phyloP scores from a whole-genome alignment of 306 rosid species.

The Datisca glomerata region DNA sequence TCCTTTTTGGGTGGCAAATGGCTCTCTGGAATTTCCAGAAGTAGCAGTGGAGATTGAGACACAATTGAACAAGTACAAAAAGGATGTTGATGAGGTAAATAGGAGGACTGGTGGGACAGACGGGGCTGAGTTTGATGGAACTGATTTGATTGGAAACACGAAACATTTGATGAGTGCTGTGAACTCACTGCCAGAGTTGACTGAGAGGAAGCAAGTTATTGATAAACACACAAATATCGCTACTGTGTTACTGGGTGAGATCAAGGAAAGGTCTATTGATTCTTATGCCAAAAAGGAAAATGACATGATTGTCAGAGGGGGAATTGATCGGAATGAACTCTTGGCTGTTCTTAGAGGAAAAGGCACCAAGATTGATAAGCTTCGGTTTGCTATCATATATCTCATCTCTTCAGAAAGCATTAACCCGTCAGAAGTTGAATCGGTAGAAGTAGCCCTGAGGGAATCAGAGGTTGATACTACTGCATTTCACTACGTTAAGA shows the following conservation, averaged over 20 bases:
- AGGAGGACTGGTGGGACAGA: slow-evolving; percentile 75
- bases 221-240: slow-evolving; percentile 97
- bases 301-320: slow-evolving; percentile 89
- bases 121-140: slow-evolving; percentile 82
- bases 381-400: slow-evolving; percentile 85
- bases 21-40: slow-evolving; percentile 75
- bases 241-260: slow-evolving; percentile 81
- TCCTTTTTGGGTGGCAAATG: slow-evolving; percentile 82
- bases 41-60: slow-evolving; percentile 93
- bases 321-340: slow-evolving; percentile 71
- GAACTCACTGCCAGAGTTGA: slow-evolving; percentile 86
- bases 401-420: slow-evolving; percentile 70
- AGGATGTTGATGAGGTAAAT: slow-evolving; percentile 93
- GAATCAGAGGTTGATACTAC: slow-evolving; percentile 76
- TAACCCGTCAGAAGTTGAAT: slow-evolving; percentile 74
- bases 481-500: slow-evolving; percentile 93
- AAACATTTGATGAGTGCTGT: slow-evolving; percentile 97
- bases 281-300: slow-evolving; percentile 84
- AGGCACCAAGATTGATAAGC: slow-evolving; percentile 85
- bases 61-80: slow-evolving; percentile 79
- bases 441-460: slow-evolving; percentile 74
- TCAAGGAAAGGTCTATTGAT: slow-evolving; percentile 93
- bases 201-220: slow-evolving; percentile 87
- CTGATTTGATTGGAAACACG: slow-evolving; percentile 90
- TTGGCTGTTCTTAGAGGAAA: slow-evolving; percentile 61